Base-by-base conservation (phyloP, 768 basidiomycete species). In the Lenzites betulinus region DNA sequence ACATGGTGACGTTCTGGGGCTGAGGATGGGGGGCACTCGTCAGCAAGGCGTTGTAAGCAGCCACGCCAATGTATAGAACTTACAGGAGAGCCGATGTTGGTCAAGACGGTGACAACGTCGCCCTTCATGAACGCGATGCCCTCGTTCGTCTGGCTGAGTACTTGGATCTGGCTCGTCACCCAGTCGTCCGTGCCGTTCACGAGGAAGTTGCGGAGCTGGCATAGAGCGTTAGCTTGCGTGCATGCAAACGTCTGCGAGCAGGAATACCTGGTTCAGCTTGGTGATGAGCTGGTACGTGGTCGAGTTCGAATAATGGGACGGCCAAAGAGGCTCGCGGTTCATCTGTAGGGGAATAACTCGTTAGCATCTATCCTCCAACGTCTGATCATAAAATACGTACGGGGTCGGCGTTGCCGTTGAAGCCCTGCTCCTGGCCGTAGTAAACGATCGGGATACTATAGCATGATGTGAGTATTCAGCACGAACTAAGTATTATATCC, bases 251-350 rank as follows among this genome's bases (percentile, higher is more conserved):
- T 13, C 52, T 25, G 54, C n/a, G 23, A 39, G 20, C 55, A 33
- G 56, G 35, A 65, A 49, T 56, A 85, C 85, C 74, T 79, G 71
- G 67, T 92, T 92, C 39, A 92, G 77, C 35, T 74, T 81, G 13
- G 82, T 71, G 22, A 89, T 83, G 36, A 87, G 70, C 58, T 84
- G 76, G 68, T 88, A 87, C 7, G 81, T 70, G 35, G 80, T 71
- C 12, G 86, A 86, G 65, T 83, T 82, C 26, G 76, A 71, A 67
- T 92, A 92, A 25, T 76, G 71, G 5, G 88, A 87, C 13, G 85
- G 74, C 90, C 90, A 92, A 35, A 91, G 75, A 5, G 90, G 82
- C 68, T 89, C 90, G 51, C 91, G 84, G 69, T 93, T 93, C 63
- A 76, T 81, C 87, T 89, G 49, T 13, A 57, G 16, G 41, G 26